Evolutionary conservation across 2,329 filamentous ascomycete genomes (phyloP), one percentile per base, ranked within the genome.

Genomic region (Pyrenochaeta sp.): DNA sequence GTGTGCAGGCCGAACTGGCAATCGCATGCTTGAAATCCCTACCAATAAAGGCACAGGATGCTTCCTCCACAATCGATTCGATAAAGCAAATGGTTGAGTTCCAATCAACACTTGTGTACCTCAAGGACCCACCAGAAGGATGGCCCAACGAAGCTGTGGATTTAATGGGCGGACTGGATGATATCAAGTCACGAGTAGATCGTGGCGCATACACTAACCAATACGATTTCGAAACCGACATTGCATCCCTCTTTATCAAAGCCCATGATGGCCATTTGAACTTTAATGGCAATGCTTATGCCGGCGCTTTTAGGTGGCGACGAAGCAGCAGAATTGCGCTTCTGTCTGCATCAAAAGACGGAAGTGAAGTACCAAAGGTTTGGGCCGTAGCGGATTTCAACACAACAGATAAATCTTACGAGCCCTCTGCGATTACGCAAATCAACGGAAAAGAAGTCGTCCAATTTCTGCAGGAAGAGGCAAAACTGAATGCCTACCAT

Each of bases 161-260:
- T 44, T 46, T 80, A 5, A 41, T 75, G 4, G 68, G 56, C 7
- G 76, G 74, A 0, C 49, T 79, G 15, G 68, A 78, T 5, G 62
- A 73, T 7, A 74, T 79, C 18, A 54, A 51, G 14, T 61, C 57
- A 3, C 72, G 71, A 31, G 65, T 79, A 2, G 52, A 64, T 1
- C 58, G 61, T 14, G 67, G 65, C 2, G 51, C 51, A 3, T 80
- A 78, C 46, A 58, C 55, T 5, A 78, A 75, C 43, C 76, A 79
- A 51, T 79, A 73, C 47, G 77, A 78, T 35, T 77, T 79, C 21
- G 76, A 80, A 56, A 60, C 57, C 15, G 77, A 73, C 32, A 73
- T 75, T 48, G 67, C 72, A 9, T 49, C 49, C 1, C 53, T 75
- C 21, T 43, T 75, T 9, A 54, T 59, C 42, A 72, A 72, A 51